Conservation (phyloP, 176 grass and related monocot genomes). For the Aechmea fasciata region DNA sequence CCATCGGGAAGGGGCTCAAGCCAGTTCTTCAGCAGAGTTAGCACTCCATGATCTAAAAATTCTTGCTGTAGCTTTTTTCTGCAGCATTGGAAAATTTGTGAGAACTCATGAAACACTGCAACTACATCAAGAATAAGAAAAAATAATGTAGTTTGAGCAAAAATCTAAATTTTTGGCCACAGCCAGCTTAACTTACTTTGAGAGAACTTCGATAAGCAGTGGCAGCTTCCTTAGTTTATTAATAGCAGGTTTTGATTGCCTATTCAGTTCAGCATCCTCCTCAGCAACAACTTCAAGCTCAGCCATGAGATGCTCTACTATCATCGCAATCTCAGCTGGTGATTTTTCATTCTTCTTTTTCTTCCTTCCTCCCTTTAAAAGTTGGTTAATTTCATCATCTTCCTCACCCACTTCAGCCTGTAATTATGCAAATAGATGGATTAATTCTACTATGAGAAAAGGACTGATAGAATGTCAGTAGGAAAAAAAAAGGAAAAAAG, state of each 20-base stretch:
- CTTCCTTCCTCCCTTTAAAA: slow-evolving; percentile 77
- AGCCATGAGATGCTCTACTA: slow-evolving; percentile 91
- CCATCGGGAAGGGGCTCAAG: slow-evolving; percentile 94
- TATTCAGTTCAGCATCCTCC: slow-evolving; percentile 93
- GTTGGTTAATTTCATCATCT: slow-evolving; percentile 75
- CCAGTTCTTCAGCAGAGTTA: slow-evolving; percentile 88
- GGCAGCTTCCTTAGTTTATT: slow-evolving; percentile 96
- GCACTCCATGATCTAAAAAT: slow-evolving; percentile 93
- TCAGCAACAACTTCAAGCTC: slow-evolving; percentile 88
- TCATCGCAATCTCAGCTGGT: slow-evolving; percentile 77
- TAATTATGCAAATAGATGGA: neutral
- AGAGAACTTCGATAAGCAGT: slow-evolving; percentile 84
- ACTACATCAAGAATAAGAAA: neutral
- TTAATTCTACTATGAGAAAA: too few species aligned
- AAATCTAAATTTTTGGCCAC: neutral
- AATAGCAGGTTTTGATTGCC: slow-evolving; percentile 87
- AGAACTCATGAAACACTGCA: neutral
- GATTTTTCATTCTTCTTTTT: slow-evolving; percentile 88
- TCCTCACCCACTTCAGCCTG: slow-evolving; percentile 87
- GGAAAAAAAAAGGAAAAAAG: too few species aligned
- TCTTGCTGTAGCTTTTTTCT: slow-evolving; percentile 98
- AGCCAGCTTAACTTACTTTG: slow-evolving; percentile 55
- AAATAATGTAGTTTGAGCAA: neutral
- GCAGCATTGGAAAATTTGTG: slow-evolving; percentile 17
- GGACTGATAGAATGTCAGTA: too few species aligned